A percentile compares a stretch with the other conserved stretches of the same genome.
Conservation (phyloP, 2,329 filamentous ascomycete genomes). For the Trichoderma atroviride region DNA sequence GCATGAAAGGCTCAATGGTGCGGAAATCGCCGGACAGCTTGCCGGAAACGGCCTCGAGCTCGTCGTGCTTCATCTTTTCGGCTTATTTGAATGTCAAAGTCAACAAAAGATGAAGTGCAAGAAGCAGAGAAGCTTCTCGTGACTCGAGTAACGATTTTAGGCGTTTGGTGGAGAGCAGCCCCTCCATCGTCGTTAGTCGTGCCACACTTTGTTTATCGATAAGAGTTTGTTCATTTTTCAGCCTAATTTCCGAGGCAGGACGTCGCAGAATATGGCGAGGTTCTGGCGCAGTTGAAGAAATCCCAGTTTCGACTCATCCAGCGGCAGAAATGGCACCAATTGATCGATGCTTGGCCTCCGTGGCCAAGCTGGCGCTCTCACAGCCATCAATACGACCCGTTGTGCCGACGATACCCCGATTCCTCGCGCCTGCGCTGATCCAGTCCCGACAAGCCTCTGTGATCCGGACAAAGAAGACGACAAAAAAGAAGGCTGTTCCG, state of each 20-base stretch:
- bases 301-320: conserved; percentile 24
- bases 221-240: conserved; percentile 23
- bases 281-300: conserved; percentile 25
- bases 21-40: conserved; percentile 73
- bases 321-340: conserved; percentile 52
- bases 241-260: conserved; percentile 36
- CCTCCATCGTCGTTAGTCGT: no score
- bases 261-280: conserved; percentile 16
- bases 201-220: conserved; percentile 32
- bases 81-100: conserved; percentile 30
- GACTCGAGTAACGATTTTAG: conserved; percentile 35
- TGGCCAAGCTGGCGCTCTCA: conserved; percentile 54
- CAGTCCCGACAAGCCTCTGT: conserved; percentile 49
- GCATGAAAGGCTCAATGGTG: conserved; percentile 72
- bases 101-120: not conserved
- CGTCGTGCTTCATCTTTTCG: conserved; percentile 56
- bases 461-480: conserved; percentile 53
- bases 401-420: conserved; percentile 50
- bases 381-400: conserved; percentile 47
- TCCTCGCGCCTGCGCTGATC: conserved; percentile 51
- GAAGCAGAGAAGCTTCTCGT: conserved; percentile 27
- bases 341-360: conserved; percentile 56
- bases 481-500: conserved; percentile 61
- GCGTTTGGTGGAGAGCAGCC: conserved; percentile 32
- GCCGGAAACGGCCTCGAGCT: conserved; percentile 55